Base-by-base conservation (phyloP, 2,329 filamentous ascomycete species). In the Arthrobotrys pseudoclavata region DNA sequence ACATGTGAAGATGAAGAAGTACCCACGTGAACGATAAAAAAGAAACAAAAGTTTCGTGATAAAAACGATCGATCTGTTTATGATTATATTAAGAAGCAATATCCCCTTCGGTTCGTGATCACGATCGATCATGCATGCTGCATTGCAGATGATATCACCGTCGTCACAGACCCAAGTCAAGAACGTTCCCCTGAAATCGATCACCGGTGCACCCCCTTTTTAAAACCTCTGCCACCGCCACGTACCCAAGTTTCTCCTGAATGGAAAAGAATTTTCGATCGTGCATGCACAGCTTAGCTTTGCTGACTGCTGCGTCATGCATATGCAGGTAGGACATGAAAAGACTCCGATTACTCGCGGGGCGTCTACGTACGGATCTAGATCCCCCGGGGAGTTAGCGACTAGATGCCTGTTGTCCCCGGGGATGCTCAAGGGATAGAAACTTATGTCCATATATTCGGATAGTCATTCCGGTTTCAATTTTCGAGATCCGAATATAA, bases 401-500 rank as follows among this genome's bases (percentile, higher is more conserved):
- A 29, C 26, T 29, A 3, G 12, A 34, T 37, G 3, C 3, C 2
- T 18, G 6, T 3, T 0, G 12, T 42, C 34, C 31, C 55, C 55
- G 31, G 55, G 55, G 52, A 12, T n/a, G 2, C 34, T 13, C 34
- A 40, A 13, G 34, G 12, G 9, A 10, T 40, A 13, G 34, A 18
- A 34, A 24, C 45, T 24, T 24, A 10, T 18, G n/a, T n/a, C 42
- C 45, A 22, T n/a, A 60, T 7, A 42, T 60, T 60, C 55, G 55
- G 55, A 60, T 60, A 60, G 22, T 24, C 55, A 60, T 60, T 60
- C 55, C 55, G 34, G 55, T 60, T 60, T 60, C 31, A 42, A 24
- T 42, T 42, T 60, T 60, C 34, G 34, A 42, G 55, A 60, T 60
- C 55, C 55, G 55, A 60, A 60, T 42, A 60, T 60, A 12, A 60